Evolutionary conservation across 1,139 yeast species (phyloP), one percentile per base, ranked within the genome.

Genomic region (Komagataea norvegica): DNA sequence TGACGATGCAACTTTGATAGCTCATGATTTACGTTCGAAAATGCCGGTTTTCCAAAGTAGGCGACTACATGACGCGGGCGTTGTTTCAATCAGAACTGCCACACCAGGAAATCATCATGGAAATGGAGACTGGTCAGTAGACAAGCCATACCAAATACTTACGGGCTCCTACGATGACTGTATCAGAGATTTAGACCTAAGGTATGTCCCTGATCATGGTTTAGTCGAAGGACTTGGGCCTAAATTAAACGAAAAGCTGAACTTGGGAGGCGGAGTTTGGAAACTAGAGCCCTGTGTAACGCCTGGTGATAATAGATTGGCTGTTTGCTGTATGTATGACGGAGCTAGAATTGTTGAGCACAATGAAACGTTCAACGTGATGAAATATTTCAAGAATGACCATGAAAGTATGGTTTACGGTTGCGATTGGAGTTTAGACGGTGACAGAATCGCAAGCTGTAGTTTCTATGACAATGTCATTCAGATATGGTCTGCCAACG

Each of bases 361-460:
- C 6, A 54, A 55, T 5, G 61, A 60, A 17, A 55, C 57, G 10
- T 60, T 64, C 9, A 38, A 43, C 2, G 74, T 81, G 1, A 53
- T 57, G 4, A 60, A 67, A 18, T 72, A 70, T 44, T 74, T 79
- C 55, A 81, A 79, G 46, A 73, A 72, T 21, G 84, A 82, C 18
- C 97, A 91, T 57, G 80, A 78, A 33, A 86, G 96, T 48, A 91
- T 91, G 87, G 88, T 91, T 37, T 91, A 91, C 54, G 97, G 97
- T 0, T 96, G 94, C 5, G 96, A 85, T 55, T 88, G 96, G 95
- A 64, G 72, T 9, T 57, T 56, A 1, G 65, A 66, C 14, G 74
- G 72, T 6, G 55, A 57, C 2, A 54, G 53, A 17, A 71, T 82
- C 4, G 80, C 77, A 4, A 88, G 96, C 1, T 88, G 96, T 56